Percentiles rank a stretch among this genome's conserved stretches.
Evolutionary conservation across 2,329 filamentous ascomycete genomes (phyloP).

Genomic region (Drechslerella dactyloides): DNA sequence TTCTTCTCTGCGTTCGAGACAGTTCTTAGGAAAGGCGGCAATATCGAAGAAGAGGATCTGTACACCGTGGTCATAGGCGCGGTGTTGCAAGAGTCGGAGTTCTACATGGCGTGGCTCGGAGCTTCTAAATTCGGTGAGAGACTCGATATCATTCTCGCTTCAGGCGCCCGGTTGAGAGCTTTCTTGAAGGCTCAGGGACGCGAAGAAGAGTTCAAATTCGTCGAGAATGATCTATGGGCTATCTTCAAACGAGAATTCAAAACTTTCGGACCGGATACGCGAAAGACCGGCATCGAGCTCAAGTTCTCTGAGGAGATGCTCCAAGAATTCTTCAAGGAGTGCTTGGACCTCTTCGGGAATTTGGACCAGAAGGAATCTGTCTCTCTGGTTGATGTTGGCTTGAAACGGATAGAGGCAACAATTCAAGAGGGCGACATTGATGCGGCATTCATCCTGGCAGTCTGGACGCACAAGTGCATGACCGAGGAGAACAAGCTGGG

Average conservation of each 20-base stretch:
- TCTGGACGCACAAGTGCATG: conserved; percentile 41
- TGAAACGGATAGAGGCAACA: conserved; percentile 30
- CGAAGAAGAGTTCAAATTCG: conserved; percentile 35
- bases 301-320: conserved; percentile 45
- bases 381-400: conserved; percentile 35
- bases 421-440: conserved; percentile 28
- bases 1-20: conserved; percentile 40
- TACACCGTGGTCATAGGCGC: conserved; percentile 20
- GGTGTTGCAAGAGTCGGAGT: conserved; percentile 38
- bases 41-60: conserved; percentile 26
- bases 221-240: conserved; percentile 24
- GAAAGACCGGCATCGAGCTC: conserved; percentile 29
- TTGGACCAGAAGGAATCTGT: conserved; percentile 7
- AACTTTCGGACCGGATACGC: conserved; percentile 31
- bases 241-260: conserved; percentile 45
- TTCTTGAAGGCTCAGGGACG: conserved; percentile 22
- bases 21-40: conserved; percentile 6
- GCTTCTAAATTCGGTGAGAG: conserved; percentile 40
- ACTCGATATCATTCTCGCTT: conserved; percentile 29
- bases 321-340: conserved; percentile 36
- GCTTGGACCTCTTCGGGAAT: conserved; percentile 24
- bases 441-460: conserved; percentile 33
- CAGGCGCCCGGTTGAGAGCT: conserved; percentile 25
- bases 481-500: conserved; percentile 32
- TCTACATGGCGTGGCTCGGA: conserved; percentile 35